A percentile compares a stretch with the other conserved stretches of the same genome.
These are phyloP conservation scores for Exophiala phaeomuriformis DNA, from an alignment of 2,329 filamentous ascomycete species.

Conservation along the genomic window DNA sequence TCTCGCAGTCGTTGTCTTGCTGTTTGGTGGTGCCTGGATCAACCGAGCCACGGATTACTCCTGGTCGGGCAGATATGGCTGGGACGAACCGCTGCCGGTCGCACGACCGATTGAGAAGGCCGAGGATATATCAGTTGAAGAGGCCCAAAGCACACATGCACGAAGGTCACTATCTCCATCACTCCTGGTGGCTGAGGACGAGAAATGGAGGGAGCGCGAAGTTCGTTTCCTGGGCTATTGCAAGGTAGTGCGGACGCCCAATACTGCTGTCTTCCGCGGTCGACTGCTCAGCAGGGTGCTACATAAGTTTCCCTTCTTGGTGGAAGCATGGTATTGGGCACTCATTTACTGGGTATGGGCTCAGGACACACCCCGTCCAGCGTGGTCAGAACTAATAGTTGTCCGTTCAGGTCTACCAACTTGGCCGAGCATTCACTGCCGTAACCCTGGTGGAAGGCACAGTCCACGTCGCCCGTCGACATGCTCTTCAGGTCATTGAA, in stretches of 20 bases:
- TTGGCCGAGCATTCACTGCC: constrained; percentile 65
- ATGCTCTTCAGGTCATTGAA: constrained; percentile 61
- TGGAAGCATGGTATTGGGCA: constrained; percentile 71
- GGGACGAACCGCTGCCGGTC: constrained; percentile 17
- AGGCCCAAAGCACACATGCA: constrained; percentile 16
- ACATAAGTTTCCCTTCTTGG: constrained; percentile 61
- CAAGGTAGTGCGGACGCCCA: constrained; percentile 50
- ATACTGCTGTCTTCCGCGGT: constrained; percentile 54
- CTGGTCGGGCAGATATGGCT: constrained; percentile 23
- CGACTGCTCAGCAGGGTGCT: constrained; percentile 58
- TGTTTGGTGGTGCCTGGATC: constrained; percentile 56
- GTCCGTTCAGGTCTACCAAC: constrained; percentile 57
- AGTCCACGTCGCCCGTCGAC: constrained; percentile 59
- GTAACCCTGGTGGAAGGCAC: constrained; percentile 61
- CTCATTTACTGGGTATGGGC: constrained; percentile 65
- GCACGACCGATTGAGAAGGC: constrained; percentile 8
- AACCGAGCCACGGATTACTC: constrained; percentile 45
- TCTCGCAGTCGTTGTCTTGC: constrained; percentile 52
- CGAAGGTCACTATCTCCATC: constrained; percentile 36
- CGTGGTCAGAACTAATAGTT: not conserved
- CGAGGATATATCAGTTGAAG: constrained; percentile 14
- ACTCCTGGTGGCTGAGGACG: constrained; percentile 37
- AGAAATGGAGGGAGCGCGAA: constrained; percentile 46
- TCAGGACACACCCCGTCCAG: not conserved
- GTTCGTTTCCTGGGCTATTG: constrained; percentile 42